Percentiles rank a stretch among this genome's conserved stretches.
Conservation (phyloP, 768 basidiomycete species). For the Trametes cinnabarina region DNA sequence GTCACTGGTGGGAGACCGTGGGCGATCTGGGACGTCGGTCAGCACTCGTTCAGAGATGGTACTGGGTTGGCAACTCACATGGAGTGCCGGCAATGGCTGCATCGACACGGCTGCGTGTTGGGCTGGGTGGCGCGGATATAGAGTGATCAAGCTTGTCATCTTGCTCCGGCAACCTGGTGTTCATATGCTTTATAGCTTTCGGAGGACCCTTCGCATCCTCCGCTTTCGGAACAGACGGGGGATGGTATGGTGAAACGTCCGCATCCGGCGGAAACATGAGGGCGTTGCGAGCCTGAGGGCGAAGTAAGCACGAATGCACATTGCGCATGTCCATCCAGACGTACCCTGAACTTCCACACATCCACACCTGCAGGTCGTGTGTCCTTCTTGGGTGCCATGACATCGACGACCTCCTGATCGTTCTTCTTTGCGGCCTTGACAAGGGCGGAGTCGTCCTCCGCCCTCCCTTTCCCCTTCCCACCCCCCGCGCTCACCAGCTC, state of each 20-base stretch:
- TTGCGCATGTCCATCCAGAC: slow-evolving; percentile 11
- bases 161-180: slow-evolving; percentile 78
- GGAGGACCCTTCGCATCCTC: slow-evolving; percentile 41
- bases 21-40: slow-evolving; percentile 50
- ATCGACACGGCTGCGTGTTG: slow-evolving; percentile 84
- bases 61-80: slow-evolving; percentile 49
- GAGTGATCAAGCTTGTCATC: slow-evolving; percentile 50
- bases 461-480: slow-evolving; percentile 24
- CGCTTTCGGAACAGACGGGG: slow-evolving; percentile 28
- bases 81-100: slow-evolving; percentile 93
- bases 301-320: slow-evolving; percentile 5
- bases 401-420: slow-evolving; percentile 47
- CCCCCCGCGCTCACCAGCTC: slow-evolving; percentile 6
- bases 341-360: slow-evolving; percentile 80
- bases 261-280: slow-evolving; percentile 96
- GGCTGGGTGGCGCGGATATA: slow-evolving; percentile 73
- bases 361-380: slow-evolving; percentile 70
- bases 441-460: slow-evolving; percentile 4
- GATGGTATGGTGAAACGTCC: slow-evolving; percentile 76
- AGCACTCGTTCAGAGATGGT: slow-evolving; percentile 6
- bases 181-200: slow-evolving; percentile 71
- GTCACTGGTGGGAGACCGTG: slow-evolving; percentile 50
- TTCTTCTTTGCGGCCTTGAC: slow-evolving; percentile 20
- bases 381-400: slow-evolving; percentile 80
- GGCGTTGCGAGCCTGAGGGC: slow-evolving; percentile 78